Conservation (phyloP, 805 yeast genomes). For the Yarrowia sp. region DNA sequence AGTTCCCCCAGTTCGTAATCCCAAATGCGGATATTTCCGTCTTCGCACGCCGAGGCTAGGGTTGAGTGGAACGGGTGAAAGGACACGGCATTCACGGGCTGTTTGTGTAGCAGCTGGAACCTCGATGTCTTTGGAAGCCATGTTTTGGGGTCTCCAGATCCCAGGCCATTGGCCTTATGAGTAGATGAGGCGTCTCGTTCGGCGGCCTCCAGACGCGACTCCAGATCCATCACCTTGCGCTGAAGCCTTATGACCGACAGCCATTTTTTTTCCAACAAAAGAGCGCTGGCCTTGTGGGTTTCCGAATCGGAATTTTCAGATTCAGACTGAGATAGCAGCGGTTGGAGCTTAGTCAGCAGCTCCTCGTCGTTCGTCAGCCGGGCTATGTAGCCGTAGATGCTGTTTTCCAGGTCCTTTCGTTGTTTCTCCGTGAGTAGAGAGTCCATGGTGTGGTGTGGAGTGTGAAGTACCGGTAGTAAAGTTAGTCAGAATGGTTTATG, state of each 20-base stretch:
- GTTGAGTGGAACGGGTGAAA: slow-evolving; percentile 79
- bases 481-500: background rate
- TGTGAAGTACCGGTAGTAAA: background rate
- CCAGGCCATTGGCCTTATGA: background rate
- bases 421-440: slow-evolving; percentile 55
- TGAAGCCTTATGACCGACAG: slow-evolving; percentile 82
- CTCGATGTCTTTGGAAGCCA: slow-evolving; percentile 68
- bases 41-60: slow-evolving; percentile 69
- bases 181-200: slow-evolving; percentile 47
- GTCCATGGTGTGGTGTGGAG: slow-evolving; percentile 40
- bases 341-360: slow-evolving; percentile 31
- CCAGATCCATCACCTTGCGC: slow-evolving; percentile 70
- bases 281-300: slow-evolving; percentile 46
- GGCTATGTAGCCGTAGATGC: slow-evolving; percentile 55
- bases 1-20: slow-evolving; percentile 69
- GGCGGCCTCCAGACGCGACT: slow-evolving; percentile 60
- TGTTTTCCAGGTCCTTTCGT: slow-evolving; percentile 53
- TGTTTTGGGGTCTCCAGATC: slow-evolving; percentile 48
- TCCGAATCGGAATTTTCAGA: background rate
- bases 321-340: slow-evolving; percentile 12
- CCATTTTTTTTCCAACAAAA: slow-evolving; percentile 80
- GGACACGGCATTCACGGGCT: slow-evolving; percentile 65
- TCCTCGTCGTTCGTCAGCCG: slow-evolving; percentile 5
- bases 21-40: slow-evolving; percentile 79
- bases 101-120: slow-evolving; percentile 60